Evolutionary conservation across 2,329 filamentous ascomycete genomes (phyloP), one percentile per base, ranked within the genome.

Genomic region (Claviceps fusiformis): DNA sequence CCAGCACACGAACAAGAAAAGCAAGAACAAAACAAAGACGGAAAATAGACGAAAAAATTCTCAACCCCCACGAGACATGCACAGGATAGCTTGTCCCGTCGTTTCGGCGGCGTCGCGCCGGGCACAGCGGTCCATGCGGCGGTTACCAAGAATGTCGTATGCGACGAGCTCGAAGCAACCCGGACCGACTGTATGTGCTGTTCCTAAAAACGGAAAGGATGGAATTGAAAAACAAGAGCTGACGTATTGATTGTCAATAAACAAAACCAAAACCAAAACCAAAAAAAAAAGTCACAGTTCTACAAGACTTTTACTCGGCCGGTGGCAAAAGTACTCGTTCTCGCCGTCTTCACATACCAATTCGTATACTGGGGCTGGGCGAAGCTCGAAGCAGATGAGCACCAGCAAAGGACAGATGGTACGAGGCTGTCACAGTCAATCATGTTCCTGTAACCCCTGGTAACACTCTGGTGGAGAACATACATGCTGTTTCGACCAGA

Each of bases 261-360:
- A 24, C 24, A 3, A 24, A 24, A 24, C 24, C 24, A 3, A 24
- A 24, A 24, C 24, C 24, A 24, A 24, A 24, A 24, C 24, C 24
- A 24, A 15, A 48, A 19, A 4, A 19, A 37, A 41, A 61, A 86
- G 80, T 70, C 79, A 52, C 73, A 76, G 50, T 91, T 91, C 71
- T 92, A 89, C 74, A 84, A 81, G 65, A 82, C 81, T 15, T 90
- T 89, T 65, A 81, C 83, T 44, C 77, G 85, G 1, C 87, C 88
- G 3, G 75, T 92, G 49, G 77, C 81, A 54, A 92, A 90, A 71
- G 82, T 83, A 54, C 80, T 89, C 60, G 75, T 92, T 43, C 77
- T 86, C 64, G 86, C 88, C 54, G 78, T 90, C 55, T 83, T 89
- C 64, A 86, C 84, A 2, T 93, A 92, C 68, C 88, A 93, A 70